Base-by-base conservation (phyloP, 169 alveolate genomes). In the Haemoproteus tartakovskyi region DNA sequence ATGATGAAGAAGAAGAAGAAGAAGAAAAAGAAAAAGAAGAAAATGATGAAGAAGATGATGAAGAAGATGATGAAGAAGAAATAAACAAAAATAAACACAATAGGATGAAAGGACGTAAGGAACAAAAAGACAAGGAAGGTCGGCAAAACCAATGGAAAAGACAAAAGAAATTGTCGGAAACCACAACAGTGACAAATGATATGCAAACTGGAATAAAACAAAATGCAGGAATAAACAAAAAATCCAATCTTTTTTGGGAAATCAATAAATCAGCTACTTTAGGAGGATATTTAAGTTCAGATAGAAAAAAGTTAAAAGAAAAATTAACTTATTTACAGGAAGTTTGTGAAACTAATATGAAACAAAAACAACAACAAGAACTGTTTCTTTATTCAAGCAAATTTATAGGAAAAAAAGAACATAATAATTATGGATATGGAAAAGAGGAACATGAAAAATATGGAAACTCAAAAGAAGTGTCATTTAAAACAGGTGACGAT, bases 331-430 rank as follows among this genome's bases (percentile, higher is more conserved):
- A 33, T 30, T 24, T 74, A 48, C 57, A 74, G 26, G 16, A 11
- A n/a, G 40, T 56, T 14, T 74, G 84, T 36, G 88, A 93, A 87
- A 82, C 79, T 87, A 60, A 78, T 86, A 61, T 88, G 87, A 80
- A 87, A 87, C 47, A 56, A 60, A 30, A 27, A 60, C 78, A 74
- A 37, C 78, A 74, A 60, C 26, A 16, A 14, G 21, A 50, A 16
- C 21, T 57, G 12, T 74, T 51, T 61, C 50, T 74, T 2, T 38
- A 41, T 36, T 33, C 43, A 33, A 33, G 14, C 9, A 33, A 33
- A 33, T 33, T 33, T 6, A 33, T 33, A 33, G 9, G 9, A 5
- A 33, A 33, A 33, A 33, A 33, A 21, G 8, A 9, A 8, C 1
- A 21, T 21, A 3, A 50, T 40, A 2, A 50, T 40, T 3, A 40